Percentiles rank a stretch among this genome's conserved stretches.
phyloP scores from a whole-genome alignment of 768 basidiomycete genomes.

The Aureoboletus auriporus region DNA sequence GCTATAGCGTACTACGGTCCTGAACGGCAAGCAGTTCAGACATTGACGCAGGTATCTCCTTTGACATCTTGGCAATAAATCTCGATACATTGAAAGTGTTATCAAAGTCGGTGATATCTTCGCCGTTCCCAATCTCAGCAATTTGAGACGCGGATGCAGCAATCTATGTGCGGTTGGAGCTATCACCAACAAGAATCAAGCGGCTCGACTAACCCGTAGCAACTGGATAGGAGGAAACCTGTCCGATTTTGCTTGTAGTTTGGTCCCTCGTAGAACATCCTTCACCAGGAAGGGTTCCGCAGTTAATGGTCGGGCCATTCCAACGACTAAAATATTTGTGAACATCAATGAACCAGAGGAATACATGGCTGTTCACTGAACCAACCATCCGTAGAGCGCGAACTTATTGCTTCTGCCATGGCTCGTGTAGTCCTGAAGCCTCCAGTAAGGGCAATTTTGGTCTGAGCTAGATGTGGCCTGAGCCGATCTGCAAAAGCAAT shows the following conservation, averaged over 20 bases:
- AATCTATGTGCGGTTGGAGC: slow-evolving; percentile 15
- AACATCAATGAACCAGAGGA: background rate
- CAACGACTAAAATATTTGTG: slow-evolving; percentile 19
- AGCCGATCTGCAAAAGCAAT: slow-evolving; percentile 28
- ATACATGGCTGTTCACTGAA: background rate
- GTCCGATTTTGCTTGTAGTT: slow-evolving; percentile 20
- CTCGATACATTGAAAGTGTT: slow-evolving; percentile 29
- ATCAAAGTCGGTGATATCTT: slow-evolving; percentile 30
- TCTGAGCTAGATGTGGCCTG: slow-evolving; percentile 19
- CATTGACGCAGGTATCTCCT: slow-evolving; percentile 29
- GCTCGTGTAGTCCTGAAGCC: slow-evolving; percentile 27
- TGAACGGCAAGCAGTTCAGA: slow-evolving; percentile 27
- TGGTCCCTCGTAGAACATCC: slow-evolving; percentile 25
- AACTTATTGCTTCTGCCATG: slow-evolving; percentile 26
- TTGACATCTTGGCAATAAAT: slow-evolving; percentile 28
- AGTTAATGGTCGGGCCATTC: slow-evolving; percentile 27
- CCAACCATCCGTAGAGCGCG: slow-evolving; percentile 25
- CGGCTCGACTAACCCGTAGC: slow-evolving; percentile 19
- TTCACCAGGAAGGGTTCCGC: slow-evolving; percentile 29
- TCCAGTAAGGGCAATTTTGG: slow-evolving; percentile 28
- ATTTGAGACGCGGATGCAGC: slow-evolving; percentile 29
- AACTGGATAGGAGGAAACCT: slow-evolving; percentile 37
- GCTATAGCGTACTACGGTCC: background rate
- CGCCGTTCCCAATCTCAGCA: slow-evolving; percentile 32
- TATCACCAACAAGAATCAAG: background rate